Evolutionary conservation across 495 filamentous ascomycete species (phyloP).

Genomic region (Neurospora sp.): DNA sequence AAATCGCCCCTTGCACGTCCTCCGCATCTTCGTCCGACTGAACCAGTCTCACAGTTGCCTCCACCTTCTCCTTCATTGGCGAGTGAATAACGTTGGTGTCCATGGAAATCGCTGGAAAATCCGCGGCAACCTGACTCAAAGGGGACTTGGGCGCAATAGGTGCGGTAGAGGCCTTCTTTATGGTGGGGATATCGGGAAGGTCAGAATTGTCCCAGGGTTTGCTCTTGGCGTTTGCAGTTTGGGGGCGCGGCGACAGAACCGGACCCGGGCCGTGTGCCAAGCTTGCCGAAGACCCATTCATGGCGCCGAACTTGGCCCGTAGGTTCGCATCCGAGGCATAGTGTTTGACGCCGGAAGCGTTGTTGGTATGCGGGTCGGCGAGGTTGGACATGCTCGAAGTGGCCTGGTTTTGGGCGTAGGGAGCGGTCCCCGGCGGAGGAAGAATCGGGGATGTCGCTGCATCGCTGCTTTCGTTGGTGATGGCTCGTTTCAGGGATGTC

Average conservation of each 20-base stretch:
- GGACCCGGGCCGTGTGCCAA: slow-evolving; percentile 9
- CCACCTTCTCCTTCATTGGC: slow-evolving; percentile 21
- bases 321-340: slow-evolving; percentile 30
- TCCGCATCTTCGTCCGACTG: slow-evolving; percentile 4
- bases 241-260: slow-evolving; percentile 14
- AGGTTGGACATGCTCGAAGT: slow-evolving; percentile 31
- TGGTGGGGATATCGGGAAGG: slow-evolving; percentile 28
- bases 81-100: slow-evolving; percentile 20
- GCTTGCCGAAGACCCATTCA: slow-evolving; percentile 14
- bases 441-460: slow-evolving; percentile 21
- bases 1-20: not conserved
- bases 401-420: slow-evolving; percentile 24
- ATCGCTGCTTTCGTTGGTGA: slow-evolving; percentile 22
- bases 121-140: slow-evolving; percentile 17
- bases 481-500: slow-evolving; percentile 15
- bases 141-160: slow-evolving; percentile 24
- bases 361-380: slow-evolving; percentile 10
- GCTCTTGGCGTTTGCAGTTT: slow-evolving; percentile 22
- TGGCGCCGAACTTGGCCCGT: slow-evolving; percentile 13
- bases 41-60: slow-evolving; percentile 1
- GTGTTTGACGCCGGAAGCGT: slow-evolving; percentile 19
- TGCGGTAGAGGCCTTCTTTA: slow-evolving; percentile 7
- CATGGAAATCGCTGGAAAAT: slow-evolving; percentile 14
- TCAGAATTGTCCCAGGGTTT: slow-evolving; percentile 28
- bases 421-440: slow-evolving; percentile 4